phyloP scores from a whole-genome alignment of 768 basidiomycete species.

The Podaxis mareebaensis region DNA sequence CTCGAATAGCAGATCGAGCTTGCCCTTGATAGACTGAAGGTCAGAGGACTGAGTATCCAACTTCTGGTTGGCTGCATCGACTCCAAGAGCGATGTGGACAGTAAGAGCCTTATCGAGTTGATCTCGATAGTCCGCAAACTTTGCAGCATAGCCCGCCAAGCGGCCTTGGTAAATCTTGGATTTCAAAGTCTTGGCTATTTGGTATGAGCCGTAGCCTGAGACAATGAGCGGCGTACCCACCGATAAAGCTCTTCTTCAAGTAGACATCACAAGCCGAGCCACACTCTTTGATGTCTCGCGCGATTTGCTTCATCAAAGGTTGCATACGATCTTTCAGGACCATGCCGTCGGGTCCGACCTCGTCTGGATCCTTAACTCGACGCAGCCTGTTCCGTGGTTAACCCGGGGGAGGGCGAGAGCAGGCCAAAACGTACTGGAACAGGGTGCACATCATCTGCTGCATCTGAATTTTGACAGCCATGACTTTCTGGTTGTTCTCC shows the following conservation, averaged over 20 bases:
- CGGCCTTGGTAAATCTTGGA: constrained; percentile 36
- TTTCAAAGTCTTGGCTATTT: constrained; percentile 38
- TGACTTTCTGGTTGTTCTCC: constrained; percentile 53
- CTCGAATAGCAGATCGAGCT: constrained; percentile 35
- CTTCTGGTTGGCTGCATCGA: constrained; percentile 36
- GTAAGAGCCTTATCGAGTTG: constrained; percentile 37
- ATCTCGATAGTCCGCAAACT: constrained; percentile 35
- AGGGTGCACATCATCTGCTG: constrained; percentile 47
- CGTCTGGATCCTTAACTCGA: constrained; percentile 24
- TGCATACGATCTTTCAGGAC: constrained; percentile 31
- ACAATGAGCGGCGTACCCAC: constrained; percentile 24
- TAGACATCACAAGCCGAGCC: constrained; percentile 48
- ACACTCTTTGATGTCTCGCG: constrained; percentile 41
- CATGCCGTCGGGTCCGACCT: constrained; percentile 31
- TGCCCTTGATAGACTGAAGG: constrained; percentile 27
- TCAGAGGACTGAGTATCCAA: constrained; percentile 24
- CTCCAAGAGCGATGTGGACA: constrained; percentile 37
- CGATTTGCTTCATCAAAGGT: constrained; percentile 30
- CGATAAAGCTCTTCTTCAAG: constrained; percentile 41
- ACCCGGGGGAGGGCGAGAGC: constrained; percentile 14
- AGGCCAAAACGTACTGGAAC: constrained; percentile 36
- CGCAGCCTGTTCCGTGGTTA: constrained; percentile 26
- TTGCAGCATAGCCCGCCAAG: constrained; percentile 31
- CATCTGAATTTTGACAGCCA: constrained; percentile 49
- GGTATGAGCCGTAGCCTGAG: not conserved